Evolutionary conservation across 805 yeast genomes (phyloP).

Genomic region (Kuraishia borneana): DNA sequence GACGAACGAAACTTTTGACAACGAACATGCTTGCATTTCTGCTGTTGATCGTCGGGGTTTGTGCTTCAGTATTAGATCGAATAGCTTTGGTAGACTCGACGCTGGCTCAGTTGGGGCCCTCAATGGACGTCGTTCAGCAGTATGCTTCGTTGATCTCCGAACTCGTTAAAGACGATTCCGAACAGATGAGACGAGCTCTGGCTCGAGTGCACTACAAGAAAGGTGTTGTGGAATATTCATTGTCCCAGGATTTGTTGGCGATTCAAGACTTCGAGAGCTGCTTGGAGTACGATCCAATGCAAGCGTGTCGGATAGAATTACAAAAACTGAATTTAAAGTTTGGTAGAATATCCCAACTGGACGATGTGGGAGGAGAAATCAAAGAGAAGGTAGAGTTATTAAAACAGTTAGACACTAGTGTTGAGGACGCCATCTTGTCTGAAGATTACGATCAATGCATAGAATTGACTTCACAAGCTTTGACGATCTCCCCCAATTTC

Average conservation of each 20-base stretch:
- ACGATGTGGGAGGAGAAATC: slow-evolving; percentile 6
- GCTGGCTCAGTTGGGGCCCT: background rate
- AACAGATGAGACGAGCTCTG: slow-evolving; percentile 6
- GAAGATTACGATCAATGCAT: slow-evolving; percentile 16
- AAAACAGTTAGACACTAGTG: slow-evolving; percentile 2
- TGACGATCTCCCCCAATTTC: slow-evolving; percentile 32
- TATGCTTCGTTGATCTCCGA: slow-evolving; percentile 1
- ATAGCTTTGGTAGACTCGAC: background rate
- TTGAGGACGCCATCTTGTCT: slow-evolving; percentile 5
- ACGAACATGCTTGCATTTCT: background rate
- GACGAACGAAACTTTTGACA: too few relatives aligned
- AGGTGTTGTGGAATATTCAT: slow-evolving; percentile 48
- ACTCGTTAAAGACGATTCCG: background rate
- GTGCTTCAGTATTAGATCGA: background rate
- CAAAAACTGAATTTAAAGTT: slow-evolving; percentile 36
- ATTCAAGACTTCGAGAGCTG: slow-evolving; percentile 39
- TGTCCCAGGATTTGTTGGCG: slow-evolving; percentile 44
- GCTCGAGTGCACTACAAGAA: slow-evolving; percentile 44
- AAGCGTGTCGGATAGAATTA: slow-evolving; percentile 38
- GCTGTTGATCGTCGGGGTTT: background rate
- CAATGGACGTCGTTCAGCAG: slow-evolving; percentile 1
- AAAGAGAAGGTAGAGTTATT: slow-evolving; percentile 9
- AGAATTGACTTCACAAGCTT: slow-evolving; percentile 19
- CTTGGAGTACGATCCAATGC: slow-evolving; percentile 25
- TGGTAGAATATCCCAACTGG: slow-evolving; percentile 34